Conservation (phyloP, 208 protist genomes). For the Acanthamoeba healyi region DNA sequence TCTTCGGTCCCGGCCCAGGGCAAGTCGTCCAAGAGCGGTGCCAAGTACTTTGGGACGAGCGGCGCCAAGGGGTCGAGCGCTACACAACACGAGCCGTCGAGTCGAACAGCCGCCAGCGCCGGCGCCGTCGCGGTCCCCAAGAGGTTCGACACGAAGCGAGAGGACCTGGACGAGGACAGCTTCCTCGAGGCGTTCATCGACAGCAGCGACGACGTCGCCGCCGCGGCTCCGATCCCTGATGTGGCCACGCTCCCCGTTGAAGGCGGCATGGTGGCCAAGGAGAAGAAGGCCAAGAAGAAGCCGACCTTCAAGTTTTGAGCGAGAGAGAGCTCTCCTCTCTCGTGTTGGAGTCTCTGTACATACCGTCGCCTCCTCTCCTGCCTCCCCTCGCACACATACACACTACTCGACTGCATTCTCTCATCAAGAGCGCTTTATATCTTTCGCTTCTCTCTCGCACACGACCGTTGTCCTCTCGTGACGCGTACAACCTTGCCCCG, state of each 20-base stretch:
- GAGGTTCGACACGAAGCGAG: background rate
- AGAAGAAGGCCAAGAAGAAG: constrained; percentile 1
- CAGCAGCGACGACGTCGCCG: too few species aligned
- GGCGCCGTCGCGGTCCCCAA: too few species aligned
- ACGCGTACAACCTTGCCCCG: too few species aligned
- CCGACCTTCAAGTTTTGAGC: constrained; percentile 12
- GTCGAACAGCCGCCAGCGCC: background rate
- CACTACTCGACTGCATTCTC: too few species aligned
- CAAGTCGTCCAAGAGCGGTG: background rate
- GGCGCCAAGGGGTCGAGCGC: background rate
- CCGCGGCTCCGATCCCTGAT: background rate
- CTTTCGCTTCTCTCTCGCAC: background rate
- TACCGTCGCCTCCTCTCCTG: too few species aligned
- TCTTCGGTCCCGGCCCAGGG: background rate
- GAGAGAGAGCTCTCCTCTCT: too few species aligned
- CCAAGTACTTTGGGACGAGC: background rate
- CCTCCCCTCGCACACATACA: too few species aligned
- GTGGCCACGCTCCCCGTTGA: background rate
- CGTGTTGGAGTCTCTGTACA: too few species aligned
- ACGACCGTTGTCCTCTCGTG: background rate
- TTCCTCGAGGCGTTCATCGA: constrained; percentile 13
- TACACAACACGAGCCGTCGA: background rate
- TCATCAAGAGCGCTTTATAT: too few species aligned
- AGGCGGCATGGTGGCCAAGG: background rate
- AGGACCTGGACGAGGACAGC: constrained; percentile 12